phyloP scores from a whole-genome alignment of 768 basidiomycete species.

The Mycena haematopus region DNA sequence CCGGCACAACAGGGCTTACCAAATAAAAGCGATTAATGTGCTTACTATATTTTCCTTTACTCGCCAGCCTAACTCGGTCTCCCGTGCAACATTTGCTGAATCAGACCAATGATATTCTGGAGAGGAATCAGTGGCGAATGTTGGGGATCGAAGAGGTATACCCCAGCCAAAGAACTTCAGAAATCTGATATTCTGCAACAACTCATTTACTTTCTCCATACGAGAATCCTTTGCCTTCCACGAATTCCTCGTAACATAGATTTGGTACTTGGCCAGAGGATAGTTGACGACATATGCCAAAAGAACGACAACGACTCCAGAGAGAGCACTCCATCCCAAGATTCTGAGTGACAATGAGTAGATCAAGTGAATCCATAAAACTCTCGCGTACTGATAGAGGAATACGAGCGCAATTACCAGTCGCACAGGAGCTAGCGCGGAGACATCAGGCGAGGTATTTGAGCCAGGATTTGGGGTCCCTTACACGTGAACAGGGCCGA shows the following conservation, averaged over 20 bases:
- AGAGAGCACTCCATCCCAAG: conserved; percentile 79
- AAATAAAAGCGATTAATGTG: conserved; percentile 71
- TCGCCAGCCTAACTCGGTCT: conserved; percentile 70
- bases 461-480: too few relatives aligned
- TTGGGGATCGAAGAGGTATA: conserved; percentile 31
- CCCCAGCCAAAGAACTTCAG: conserved; percentile 83
- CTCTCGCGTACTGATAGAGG: conserved; percentile 65
- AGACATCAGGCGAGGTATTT: too few relatives aligned
- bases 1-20: conserved; percentile 44
- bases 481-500: conserved; percentile 65
- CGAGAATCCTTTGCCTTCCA: conserved; percentile 72
- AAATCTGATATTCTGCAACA: conserved; percentile 76
- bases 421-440: conserved; percentile 59
- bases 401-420: conserved; percentile 72
- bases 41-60: conserved; percentile 68
- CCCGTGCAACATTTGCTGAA: conserved; percentile 58
- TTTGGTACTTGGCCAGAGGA: conserved; percentile 69
- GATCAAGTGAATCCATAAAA: neutral
- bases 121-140: conserved; percentile 11
- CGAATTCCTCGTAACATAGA: conserved; percentile 63
- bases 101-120: conserved; percentile 67
- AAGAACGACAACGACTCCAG: conserved; percentile 70
- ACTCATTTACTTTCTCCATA: conserved; percentile 77
- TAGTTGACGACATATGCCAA: conserved; percentile 69
- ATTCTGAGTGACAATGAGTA: conserved; percentile 47